These are phyloP conservation scores for Sindora glabra DNA, from an alignment of 306 rosid genomes.

Conservation along the genomic window DNA sequence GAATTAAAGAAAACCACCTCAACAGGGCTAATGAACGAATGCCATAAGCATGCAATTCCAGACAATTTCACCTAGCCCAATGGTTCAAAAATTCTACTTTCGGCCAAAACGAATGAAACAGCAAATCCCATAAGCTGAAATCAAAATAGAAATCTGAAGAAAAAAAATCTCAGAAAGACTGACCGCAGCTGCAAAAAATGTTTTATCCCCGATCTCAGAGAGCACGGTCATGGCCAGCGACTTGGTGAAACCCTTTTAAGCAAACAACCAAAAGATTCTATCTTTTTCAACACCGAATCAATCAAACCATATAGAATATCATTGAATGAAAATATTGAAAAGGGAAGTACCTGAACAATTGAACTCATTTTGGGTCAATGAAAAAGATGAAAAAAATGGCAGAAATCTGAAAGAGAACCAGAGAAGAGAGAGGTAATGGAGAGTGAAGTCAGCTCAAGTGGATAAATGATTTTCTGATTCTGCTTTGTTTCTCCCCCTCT, in stretches of 20 bases:
- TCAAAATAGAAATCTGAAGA: no score
- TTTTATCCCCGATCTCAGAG: constrained; percentile 97
- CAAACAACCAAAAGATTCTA: background rate
- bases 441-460: no score
- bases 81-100: background rate
- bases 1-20: background rate
- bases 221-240: constrained; percentile 91
- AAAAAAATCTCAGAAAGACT: constrained; percentile 3
- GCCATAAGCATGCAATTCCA: background rate
- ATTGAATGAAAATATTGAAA: background rate
- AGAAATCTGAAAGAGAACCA: no score
- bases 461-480: no score
- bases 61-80: background rate
- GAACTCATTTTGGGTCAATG: constrained; percentile 48
- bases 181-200: constrained; percentile 98
- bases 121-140: no score
- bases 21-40: background rate
- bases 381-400: no score
- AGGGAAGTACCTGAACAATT: constrained; percentile 53
- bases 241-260: constrained; percentile 75
- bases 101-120: background rate
- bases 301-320: no score
- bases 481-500: no score
- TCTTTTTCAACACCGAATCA: background rate
- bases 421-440: no score